These are phyloP conservation scores for Ophiostoma tasmaniense DNA, from an alignment of 2,329 filamentous ascomycete species.

Conservation along the genomic window DNA sequence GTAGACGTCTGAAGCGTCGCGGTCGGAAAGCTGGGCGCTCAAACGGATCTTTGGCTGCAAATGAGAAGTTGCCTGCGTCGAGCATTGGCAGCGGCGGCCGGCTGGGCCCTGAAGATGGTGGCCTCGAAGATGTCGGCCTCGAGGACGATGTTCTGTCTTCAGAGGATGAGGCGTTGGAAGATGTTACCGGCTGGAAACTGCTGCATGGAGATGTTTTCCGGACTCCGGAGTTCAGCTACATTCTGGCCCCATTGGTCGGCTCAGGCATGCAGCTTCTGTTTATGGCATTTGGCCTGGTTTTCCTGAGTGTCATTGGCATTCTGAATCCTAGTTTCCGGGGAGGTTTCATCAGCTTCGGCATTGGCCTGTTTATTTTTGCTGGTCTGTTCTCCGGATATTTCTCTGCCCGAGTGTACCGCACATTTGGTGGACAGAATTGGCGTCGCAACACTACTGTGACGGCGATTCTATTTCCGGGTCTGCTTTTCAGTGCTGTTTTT, in stretches of 20 bases:
- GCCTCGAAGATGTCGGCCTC: conserved; percentile 30
- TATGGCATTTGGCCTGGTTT: conserved; percentile 64
- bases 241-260: conserved; percentile 72
- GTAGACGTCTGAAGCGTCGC: conserved; percentile 49
- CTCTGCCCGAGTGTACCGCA: conserved; percentile 73
- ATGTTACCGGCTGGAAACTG: conserved; percentile 80
- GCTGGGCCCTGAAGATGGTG: conserved; percentile 41
- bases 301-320: conserved; percentile 66
- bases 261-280: conserved; percentile 82
- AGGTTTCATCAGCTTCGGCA: conserved; percentile 75
- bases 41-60: conserved; percentile 18
- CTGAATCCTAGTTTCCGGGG: conserved; percentile 85
- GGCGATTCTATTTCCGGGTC: conserved; percentile 67
- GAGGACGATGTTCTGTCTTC: conserved; percentile 45
- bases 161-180: conserved; percentile 67
- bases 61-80: conserved; percentile 39
- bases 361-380: conserved; percentile 75
- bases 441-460: conserved; percentile 69
- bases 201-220: conserved; percentile 85
- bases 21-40: conserved; percentile 24
- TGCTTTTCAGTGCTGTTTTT: conserved; percentile 66
- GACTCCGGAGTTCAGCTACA: conserved; percentile 57
- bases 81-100: conserved; percentile 35
- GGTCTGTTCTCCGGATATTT: conserved; percentile 83
- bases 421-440: conserved; percentile 68